Evolutionary conservation across 768 basidiomycete genomes (phyloP).

Genomic region (Pholiota conissans): DNA sequence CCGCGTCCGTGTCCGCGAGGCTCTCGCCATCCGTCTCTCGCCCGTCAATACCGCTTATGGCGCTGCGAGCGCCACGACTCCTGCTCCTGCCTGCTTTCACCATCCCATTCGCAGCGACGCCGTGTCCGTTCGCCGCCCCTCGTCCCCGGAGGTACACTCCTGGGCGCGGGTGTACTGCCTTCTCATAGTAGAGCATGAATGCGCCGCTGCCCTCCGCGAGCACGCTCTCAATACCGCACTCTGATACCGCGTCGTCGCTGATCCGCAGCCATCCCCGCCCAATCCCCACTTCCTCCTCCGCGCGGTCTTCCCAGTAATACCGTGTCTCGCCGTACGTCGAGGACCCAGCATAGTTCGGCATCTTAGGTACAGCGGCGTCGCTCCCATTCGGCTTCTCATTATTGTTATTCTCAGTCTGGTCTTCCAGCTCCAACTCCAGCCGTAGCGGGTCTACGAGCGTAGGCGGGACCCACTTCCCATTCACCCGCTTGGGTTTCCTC

Average conservation of each 20-base stretch:
- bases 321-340: constrained; percentile 25
- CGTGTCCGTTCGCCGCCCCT: background rate
- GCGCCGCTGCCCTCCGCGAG: constrained; percentile 70
- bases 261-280: constrained; percentile 85
- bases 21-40: constrained; percentile 9
- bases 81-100: constrained; percentile 11
- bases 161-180: constrained; percentile 34
- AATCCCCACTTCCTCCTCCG: constrained; percentile 36
- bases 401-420: constrained; percentile 18
- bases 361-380: background rate
- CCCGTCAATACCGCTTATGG: constrained; percentile 5
- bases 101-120: background rate
- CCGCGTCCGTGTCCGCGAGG: constrained; percentile 15
- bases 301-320: constrained; percentile 58
- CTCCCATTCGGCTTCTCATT: constrained; percentile 12
- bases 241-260: constrained; percentile 80
- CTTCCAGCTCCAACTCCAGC: constrained; percentile 22
- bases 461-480: constrained; percentile 38
- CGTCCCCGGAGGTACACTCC: constrained; percentile 23
- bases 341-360: constrained; percentile 13
- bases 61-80: constrained; percentile 5
- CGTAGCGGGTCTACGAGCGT: constrained; percentile 30
- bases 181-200: constrained; percentile 97
- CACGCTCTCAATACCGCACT: constrained; percentile 75
- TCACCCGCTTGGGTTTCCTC: constrained; percentile 65